Percentiles rank a stretch among this genome's conserved stretches.
phyloP scores from a whole-genome alignment of 805 yeast genomes.

The Yueomyces sp. region DNA sequence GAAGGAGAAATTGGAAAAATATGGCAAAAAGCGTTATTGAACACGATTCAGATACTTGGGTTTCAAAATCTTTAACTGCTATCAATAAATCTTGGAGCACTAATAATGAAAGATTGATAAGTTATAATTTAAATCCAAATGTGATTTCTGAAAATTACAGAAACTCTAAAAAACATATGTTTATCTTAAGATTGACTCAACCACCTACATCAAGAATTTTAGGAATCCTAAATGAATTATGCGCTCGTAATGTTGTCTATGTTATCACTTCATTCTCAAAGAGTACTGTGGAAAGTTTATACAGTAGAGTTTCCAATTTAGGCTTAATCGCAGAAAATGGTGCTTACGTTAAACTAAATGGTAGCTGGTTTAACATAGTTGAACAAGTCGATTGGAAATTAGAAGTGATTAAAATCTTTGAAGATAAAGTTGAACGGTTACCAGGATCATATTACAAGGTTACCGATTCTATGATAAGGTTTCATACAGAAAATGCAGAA shows the following conservation, averaged over 20 bases:
- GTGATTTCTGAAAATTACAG: constrained; percentile 20
- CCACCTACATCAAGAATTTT: constrained; percentile 52
- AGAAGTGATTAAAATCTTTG: constrained; percentile 22
- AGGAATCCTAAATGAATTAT: constrained; percentile 46
- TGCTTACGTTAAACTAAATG: constrained; percentile 50
- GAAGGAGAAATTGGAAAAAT: constrained; percentile 44
- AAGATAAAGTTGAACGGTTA: constrained; percentile 47
- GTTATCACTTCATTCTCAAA: constrained; percentile 55
- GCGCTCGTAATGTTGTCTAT: constrained; percentile 54
- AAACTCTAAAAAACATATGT: constrained; percentile 28
- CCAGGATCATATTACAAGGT: constrained; percentile 65
- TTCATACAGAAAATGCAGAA: constrained; percentile 59
- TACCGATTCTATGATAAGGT: constrained; percentile 64
- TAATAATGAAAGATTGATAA: constrained; percentile 28
- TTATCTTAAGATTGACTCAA: constrained; percentile 32
- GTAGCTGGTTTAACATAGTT: constrained; percentile 50
- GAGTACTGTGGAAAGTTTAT: constrained; percentile 51
- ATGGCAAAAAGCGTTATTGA: constrained; percentile 45
- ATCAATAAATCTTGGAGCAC: constrained; percentile 41
- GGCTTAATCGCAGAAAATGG: constrained; percentile 91
- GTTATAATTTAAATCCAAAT: constrained; percentile 21
- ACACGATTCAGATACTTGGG: constrained; percentile 72
- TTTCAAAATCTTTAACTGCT: constrained; percentile 37
- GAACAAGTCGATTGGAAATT: constrained; percentile 34
- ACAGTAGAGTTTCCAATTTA: constrained; percentile 49